Conservation (phyloP, 139 green algal genomes). For the Volvox africanus region DNA sequence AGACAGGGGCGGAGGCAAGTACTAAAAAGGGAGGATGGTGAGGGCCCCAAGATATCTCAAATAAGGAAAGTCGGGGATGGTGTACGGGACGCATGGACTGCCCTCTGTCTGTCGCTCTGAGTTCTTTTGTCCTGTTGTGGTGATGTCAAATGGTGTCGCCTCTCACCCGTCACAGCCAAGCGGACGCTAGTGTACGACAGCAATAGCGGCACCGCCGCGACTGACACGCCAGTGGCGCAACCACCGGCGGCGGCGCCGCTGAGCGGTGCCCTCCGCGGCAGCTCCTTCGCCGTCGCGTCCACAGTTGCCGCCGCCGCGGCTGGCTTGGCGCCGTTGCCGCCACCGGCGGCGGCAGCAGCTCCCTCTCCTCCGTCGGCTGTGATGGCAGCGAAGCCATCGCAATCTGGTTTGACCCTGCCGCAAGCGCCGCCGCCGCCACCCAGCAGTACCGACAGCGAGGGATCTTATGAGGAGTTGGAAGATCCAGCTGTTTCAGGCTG, state of each 20-base stretch:
- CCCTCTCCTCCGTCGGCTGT: background rate
- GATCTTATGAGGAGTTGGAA: background rate
- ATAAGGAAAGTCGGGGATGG: too few species aligned
- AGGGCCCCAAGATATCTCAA: too few species aligned
- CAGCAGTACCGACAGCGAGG: slow-evolving; percentile 40
- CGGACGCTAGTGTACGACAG: background rate
- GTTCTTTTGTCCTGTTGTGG: too few species aligned
- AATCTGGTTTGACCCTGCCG: background rate
- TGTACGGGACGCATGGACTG: too few species aligned
- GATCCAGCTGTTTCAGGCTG: background rate
- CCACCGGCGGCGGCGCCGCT: background rate
- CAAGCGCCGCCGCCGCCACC: background rate
- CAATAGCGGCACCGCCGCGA: background rate
- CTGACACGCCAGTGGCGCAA: background rate
- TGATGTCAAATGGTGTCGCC: too few species aligned
- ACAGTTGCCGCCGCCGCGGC: background rate
- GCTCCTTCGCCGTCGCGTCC: background rate
- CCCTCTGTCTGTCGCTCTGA: too few species aligned
- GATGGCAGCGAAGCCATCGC: background rate
- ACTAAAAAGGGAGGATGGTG: too few species aligned
- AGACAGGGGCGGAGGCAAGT: too few species aligned
- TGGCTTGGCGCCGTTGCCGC: background rate
- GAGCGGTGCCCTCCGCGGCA: background rate
- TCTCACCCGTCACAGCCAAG: background rate
- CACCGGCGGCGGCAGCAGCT: background rate